Base-by-base conservation (phyloP, 2,329 filamentous ascomycete species). In the Xylaria sp. region DNA sequence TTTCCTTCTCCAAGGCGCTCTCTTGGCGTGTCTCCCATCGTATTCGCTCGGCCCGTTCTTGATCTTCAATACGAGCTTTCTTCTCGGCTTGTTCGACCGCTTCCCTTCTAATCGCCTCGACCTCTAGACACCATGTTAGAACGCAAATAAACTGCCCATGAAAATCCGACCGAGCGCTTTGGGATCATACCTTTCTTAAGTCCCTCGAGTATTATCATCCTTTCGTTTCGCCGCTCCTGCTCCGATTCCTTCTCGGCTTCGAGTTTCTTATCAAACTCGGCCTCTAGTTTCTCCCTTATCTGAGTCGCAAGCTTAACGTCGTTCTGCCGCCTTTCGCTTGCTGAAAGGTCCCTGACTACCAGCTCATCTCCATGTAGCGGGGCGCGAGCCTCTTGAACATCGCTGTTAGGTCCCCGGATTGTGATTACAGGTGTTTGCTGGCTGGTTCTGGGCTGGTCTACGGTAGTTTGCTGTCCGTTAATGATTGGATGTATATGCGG, bases 41-140 rank as follows among this genome's bases (percentile, higher is more conserved):
- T 37, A 65, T 8, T 7, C 54, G 58, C 48, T 66, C 62, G 7
- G 52, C 10, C 12, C 69, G 66, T 32, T 69, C 63, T 23, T 60
- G 34, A 4, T 63, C 66, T 25, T 71, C 69, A 15, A 66, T 62
- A 37, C 59, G 65, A n/a, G 61, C 54, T 52, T 70, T 68, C 48
- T 25, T 65, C 37, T 68, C 69, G 9, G 66, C 63, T 37, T 67
- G 63, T 4, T 65, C 63, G 1, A 65, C 61, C 7, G 60, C 67
- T 59, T 71, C 70, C 32, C 20, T 70, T 20, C 63, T 69, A 3
- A 70, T 65, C 9, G 59, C 56, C n/a, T 65, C 63, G 7, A 72
- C 61, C 51, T 72, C 70, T 68, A 13, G 6, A 44, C 9, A 20
- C 18, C 4, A 4, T 18, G 7, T 55, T 15, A 23, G 18, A 39